Percentiles rank a stretch among this genome's conserved stretches.
phyloP scores from a whole-genome alignment of 805 yeast genomes.

The Grigorovia humatica region DNA sequence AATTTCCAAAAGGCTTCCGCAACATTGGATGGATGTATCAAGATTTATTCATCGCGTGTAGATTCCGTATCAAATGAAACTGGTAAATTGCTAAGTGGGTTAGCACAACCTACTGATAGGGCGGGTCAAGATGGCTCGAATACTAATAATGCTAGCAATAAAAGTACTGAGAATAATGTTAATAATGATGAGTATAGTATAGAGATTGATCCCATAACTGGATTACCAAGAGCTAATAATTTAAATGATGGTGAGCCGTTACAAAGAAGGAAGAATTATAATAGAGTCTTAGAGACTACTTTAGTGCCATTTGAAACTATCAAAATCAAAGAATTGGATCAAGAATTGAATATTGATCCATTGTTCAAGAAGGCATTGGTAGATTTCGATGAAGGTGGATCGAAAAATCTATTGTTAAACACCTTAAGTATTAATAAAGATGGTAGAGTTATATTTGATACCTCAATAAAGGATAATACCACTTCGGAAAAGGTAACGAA shows the following conservation, averaged over 20 bases:
- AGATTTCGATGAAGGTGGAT: constrained; percentile 77
- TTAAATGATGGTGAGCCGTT: constrained; percentile 13
- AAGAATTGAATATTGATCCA: constrained; percentile 61
- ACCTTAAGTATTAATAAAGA: constrained; percentile 44
- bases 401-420: constrained; percentile 57
- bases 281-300: constrained; percentile 33
- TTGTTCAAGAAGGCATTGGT: constrained; percentile 64
- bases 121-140: constrained; percentile 6
- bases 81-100: constrained; percentile 68
- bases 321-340: constrained; percentile 46
- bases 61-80: constrained; percentile 90
- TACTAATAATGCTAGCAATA: constrained; percentile 14
- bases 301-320: constrained; percentile 42
- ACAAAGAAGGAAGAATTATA: constrained; percentile 20
- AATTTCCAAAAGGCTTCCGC: constrained; percentile 88
- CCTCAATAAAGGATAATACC: constrained; percentile 29
- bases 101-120: constrained; percentile 37
- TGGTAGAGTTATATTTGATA: constrained; percentile 58
- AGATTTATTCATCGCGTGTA: constrained; percentile 81
- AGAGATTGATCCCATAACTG: constrained; percentile 26
- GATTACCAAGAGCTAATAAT: constrained; percentile 24
- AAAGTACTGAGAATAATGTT: constrained; percentile 13
- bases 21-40: constrained; percentile 89
- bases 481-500: constrained; percentile 4
- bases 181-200: constrained; percentile 16